phyloP scores from a whole-genome alignment of 1,284 basidiomycete species.

The Ceratobasidium sp. region DNA sequence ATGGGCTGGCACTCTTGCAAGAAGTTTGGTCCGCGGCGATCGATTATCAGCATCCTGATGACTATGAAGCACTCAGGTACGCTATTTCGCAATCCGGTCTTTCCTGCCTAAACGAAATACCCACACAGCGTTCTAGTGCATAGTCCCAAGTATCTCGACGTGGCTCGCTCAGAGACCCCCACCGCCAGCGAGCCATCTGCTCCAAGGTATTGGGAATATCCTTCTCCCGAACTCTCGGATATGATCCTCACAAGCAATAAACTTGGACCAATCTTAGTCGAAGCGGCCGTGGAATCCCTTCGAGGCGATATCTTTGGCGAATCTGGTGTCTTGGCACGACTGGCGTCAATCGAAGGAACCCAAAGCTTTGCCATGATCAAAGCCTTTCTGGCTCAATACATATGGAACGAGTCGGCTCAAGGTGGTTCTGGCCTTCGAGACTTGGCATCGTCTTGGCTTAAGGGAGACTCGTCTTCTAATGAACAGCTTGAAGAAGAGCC shows the following conservation, averaged over 20 bases:
- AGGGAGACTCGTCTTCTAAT: neutral
- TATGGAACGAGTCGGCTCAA: slow-evolving; percentile 1
- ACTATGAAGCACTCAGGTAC: neutral
- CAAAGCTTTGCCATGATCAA: neutral
- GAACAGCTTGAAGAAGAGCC: neutral
- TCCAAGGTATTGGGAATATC: slow-evolving; percentile 10
- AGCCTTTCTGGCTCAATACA: neutral
- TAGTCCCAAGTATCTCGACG: neutral
- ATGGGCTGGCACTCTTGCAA: slow-evolving; percentile 22
- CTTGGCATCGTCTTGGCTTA: slow-evolving; percentile 1
- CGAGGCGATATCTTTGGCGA: neutral
- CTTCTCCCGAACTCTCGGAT: neutral
- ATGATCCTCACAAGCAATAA: neutral
- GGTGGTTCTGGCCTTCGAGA: neutral
- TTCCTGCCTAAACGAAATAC: too few relatives aligned
- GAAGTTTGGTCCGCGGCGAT: slow-evolving; percentile 13
- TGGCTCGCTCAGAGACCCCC: neutral
- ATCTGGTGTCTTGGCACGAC: neutral
- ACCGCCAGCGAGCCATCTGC: neutral
- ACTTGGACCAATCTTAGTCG: neutral
- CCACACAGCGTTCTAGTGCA: neutral
- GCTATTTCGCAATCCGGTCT: neutral
- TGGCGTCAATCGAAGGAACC: neutral
- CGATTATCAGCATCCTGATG: neutral
- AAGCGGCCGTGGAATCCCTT: neutral